A percentile compares a stretch with the other conserved stretches of the same genome.
phyloP scores from a whole-genome alignment of 164 flowering plant genomes.

The Buxus sempervirens region DNA sequence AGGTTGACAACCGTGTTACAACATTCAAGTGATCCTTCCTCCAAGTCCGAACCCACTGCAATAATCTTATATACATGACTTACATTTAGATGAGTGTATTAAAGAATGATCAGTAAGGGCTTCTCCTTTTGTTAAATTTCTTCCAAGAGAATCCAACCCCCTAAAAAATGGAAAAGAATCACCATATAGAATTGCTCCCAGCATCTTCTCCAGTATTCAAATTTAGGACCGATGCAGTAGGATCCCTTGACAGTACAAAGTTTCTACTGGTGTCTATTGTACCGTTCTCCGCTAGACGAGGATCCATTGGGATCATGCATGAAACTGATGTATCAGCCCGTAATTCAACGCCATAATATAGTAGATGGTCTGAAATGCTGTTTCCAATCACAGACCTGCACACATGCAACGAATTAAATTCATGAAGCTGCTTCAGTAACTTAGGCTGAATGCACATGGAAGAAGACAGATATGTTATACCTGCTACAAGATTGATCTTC shows the following conservation, averaged over 20 bases:
- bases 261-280: constrained; percentile 48
- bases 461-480: constrained; percentile 28
- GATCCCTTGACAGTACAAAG: constrained; percentile 48
- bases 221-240: constrained; percentile 26
- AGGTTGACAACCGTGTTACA: not conserved
- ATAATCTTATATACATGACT: not conserved
- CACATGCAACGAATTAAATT: not conserved
- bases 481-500: constrained; percentile 96
- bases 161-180: not conserved
- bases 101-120: not conserved
- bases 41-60: not conserved
- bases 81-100: not conserved
- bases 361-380: constrained; percentile 76
- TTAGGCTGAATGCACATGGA: not conserved
- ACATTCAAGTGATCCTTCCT: not conserved
- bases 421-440: not conserved
- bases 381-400: constrained; percentile 87
- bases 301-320: constrained; percentile 63
- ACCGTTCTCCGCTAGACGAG: constrained; percentile 21
- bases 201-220: constrained; percentile 15
- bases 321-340: constrained; percentile 44
- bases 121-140: not conserved
- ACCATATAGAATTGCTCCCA: constrained; percentile 8
- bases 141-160: not conserved
- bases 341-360: constrained; percentile 64